Conservation (phyloP, 2,329 filamentous ascomycete genomes). For the Penicillium sp. region DNA sequence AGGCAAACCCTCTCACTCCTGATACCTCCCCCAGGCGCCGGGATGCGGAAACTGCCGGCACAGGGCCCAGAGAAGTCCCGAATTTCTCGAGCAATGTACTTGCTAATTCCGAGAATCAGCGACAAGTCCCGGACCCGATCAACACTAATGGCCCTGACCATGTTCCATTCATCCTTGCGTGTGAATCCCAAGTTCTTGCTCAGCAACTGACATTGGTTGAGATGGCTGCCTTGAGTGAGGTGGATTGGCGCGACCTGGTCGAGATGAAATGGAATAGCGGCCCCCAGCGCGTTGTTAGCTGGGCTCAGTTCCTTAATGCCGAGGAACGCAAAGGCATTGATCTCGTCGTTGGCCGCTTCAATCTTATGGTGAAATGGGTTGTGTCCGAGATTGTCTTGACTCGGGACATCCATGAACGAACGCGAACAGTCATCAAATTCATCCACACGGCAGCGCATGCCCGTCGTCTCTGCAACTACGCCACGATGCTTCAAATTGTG, state of each 20-base stretch:
- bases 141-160: conserved; percentile 41
- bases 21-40: conserved; percentile 41
- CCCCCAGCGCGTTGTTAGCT: conserved; percentile 53
- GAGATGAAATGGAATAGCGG: conserved; percentile 62
- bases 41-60: conserved; percentile 12
- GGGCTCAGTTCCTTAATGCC: conserved; percentile 60
- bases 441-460: conserved; percentile 63
- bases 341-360: conserved; percentile 65
- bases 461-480: conserved; percentile 61
- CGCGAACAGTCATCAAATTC: conserved; percentile 60
- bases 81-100: conserved; percentile 35
- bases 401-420: conserved; percentile 56
- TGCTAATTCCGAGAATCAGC: conserved; percentile 32
- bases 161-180: conserved; percentile 62
- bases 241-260: conserved; percentile 66
- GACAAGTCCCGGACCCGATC: conserved; percentile 10
- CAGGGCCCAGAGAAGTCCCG: conserved; percentile 25
- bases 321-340: conserved; percentile 60
- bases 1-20: conserved; percentile 41
- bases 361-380: conserved; percentile 65
- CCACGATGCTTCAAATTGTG: conserved; percentile 64
- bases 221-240: conserved; percentile 63
- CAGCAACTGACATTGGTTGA: conserved; percentile 65
- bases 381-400: conserved; percentile 63
- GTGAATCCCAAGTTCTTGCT: conserved; percentile 59